A percentile compares a stretch with the other conserved stretches of the same genome.
Evolutionary conservation across 305 asterid genomes (phyloP).

Genomic region (Ruellia speciosa): DNA sequence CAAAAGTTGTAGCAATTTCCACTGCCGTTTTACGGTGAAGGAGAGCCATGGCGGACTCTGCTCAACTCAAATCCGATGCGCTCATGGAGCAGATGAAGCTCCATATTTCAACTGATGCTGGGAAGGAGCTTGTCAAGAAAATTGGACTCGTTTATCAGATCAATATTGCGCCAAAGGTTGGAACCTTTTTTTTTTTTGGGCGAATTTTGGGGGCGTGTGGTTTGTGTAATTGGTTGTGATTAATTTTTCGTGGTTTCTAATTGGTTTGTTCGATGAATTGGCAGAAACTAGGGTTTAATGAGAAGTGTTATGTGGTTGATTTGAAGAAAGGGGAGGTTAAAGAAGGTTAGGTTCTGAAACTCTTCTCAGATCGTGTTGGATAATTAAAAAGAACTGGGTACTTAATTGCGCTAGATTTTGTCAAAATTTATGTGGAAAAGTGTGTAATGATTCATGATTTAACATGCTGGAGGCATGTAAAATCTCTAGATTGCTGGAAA

Average conservation of each 20-base stretch:
- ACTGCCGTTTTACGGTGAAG: background rate
- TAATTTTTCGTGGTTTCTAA: background rate
- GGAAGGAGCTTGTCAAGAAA: slow-evolving; percentile 57
- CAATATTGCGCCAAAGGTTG: slow-evolving; percentile 93
- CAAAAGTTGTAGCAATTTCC: too few species aligned
- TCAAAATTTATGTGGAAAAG: too few species aligned
- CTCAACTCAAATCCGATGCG: slow-evolving; percentile 66
- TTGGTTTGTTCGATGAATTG: slow-evolving; percentile 6
- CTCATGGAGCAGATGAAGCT: slow-evolving; percentile 84
- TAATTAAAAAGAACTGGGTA: too few species aligned
- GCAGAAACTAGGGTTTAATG: slow-evolving; percentile 87
- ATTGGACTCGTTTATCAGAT: slow-evolving; percentile 91
- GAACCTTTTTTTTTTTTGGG: background rate
- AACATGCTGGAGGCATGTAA: too few species aligned
- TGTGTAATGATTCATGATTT: too few species aligned
- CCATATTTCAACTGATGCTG: slow-evolving; percentile 78
- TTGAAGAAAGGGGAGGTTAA: slow-evolving; percentile 89
- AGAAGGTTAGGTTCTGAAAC: slow-evolving; percentile 50
- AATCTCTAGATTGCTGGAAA: too few species aligned
- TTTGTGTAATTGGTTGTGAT: slow-evolving; percentile 3
- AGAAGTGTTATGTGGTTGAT: slow-evolving; percentile 74
- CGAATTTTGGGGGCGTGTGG: background rate
- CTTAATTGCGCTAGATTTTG: too few species aligned
- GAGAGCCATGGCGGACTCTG: slow-evolving; percentile 37
- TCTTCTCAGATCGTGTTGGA: slow-evolving; percentile 1